A percentile compares a stretch with the other conserved stretches of the same genome.
These are phyloP conservation scores for Colletotrichum sp. DNA, from an alignment of 2,329 filamentous ascomycete genomes.

Conservation along the genomic window DNA sequence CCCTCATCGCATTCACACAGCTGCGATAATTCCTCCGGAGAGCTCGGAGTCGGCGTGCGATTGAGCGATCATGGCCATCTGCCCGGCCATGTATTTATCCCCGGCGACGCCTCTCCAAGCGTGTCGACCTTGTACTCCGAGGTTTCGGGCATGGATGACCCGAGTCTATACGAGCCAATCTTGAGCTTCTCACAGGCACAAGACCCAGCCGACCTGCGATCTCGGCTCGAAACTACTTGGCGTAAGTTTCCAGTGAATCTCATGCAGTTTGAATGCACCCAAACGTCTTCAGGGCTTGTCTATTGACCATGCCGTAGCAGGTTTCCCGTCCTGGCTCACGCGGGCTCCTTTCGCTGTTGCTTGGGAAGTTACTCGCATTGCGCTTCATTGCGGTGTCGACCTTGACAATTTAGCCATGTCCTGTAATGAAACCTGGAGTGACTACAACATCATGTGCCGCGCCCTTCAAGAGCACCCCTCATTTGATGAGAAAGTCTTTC, in stretches of 20 bases:
- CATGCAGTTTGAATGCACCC: too few relatives aligned
- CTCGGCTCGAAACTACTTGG: too few relatives aligned
- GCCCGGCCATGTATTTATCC: neutral
- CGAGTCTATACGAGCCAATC: too few relatives aligned
- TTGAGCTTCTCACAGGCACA: too few relatives aligned
- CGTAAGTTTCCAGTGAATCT: too few relatives aligned
- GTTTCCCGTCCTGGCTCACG: conserved; percentile 31
- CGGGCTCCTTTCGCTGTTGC: conserved; percentile 52
- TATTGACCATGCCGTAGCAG: too few relatives aligned
- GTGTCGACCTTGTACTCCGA: neutral
- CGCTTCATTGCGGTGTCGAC: conserved; percentile 49
- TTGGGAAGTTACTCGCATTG: conserved; percentile 59
- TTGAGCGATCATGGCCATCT: neutral
- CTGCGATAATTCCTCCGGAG: neutral
- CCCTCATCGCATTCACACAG: neutral
- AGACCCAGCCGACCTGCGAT: too few relatives aligned
- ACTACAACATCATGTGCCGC: conserved; percentile 49
- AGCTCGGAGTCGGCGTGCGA: neutral
- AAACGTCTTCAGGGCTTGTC: too few relatives aligned
- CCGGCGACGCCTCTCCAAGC: neutral
- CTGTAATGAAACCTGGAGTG: conserved; percentile 45
- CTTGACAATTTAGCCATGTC: conserved; percentile 36
- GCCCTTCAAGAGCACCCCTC: conserved; percentile 41
- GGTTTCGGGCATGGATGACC: neutral
- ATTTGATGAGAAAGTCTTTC: conserved; percentile 52